These are phyloP conservation scores for Flaveria robusta DNA, from an alignment of 129 eudicot species.

Conservation along the genomic window DNA sequence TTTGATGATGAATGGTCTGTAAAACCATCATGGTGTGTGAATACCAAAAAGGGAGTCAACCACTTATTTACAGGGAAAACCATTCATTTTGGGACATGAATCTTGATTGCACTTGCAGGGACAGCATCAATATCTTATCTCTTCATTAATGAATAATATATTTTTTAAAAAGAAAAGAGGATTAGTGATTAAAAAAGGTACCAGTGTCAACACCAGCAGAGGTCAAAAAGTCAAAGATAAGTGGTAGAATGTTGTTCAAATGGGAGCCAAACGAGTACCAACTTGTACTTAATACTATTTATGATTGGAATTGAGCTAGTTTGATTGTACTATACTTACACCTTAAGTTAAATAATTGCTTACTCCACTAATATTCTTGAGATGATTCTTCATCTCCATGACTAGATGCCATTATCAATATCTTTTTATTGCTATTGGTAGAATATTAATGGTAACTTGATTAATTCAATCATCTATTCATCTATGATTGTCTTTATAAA, in stretches of 20 bases:
- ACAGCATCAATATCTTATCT: slow-evolving; percentile 40
- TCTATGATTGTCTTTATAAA: slow-evolving; percentile 3
- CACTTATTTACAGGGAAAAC: slow-evolving; percentile 28
- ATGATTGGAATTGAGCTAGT: slow-evolving; percentile 27
- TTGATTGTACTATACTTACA: slow-evolving; percentile 27
- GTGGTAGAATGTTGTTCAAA: slow-evolving; percentile 37
- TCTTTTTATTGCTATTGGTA: slow-evolving; percentile 28
- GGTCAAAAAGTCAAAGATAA: slow-evolving; percentile 37
- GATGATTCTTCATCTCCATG: slow-evolving; percentile 31
- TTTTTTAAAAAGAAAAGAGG: neutral
- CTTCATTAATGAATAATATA: slow-evolving; percentile 27
- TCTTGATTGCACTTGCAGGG: slow-evolving; percentile 31
- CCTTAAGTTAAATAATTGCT: slow-evolving; percentile 34
- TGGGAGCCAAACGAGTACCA: slow-evolving; percentile 46
- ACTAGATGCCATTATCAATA: slow-evolving; percentile 35
- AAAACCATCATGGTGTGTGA: slow-evolving; percentile 8
- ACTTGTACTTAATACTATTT: slow-evolving; percentile 39
- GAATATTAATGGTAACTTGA: slow-evolving; percentile 26
- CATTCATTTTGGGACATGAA: slow-evolving; percentile 27
- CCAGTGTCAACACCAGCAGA: slow-evolving; percentile 24
- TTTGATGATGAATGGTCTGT: neutral
- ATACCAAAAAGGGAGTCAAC: slow-evolving; percentile 14
- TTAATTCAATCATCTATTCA: slow-evolving; percentile 8
- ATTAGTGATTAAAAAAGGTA: slow-evolving; percentile 28
- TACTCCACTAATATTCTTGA: slow-evolving; percentile 28